Conservation (phyloP, 805 yeast genomes). For the Sugiyamaella lignohabitans region DNA sequence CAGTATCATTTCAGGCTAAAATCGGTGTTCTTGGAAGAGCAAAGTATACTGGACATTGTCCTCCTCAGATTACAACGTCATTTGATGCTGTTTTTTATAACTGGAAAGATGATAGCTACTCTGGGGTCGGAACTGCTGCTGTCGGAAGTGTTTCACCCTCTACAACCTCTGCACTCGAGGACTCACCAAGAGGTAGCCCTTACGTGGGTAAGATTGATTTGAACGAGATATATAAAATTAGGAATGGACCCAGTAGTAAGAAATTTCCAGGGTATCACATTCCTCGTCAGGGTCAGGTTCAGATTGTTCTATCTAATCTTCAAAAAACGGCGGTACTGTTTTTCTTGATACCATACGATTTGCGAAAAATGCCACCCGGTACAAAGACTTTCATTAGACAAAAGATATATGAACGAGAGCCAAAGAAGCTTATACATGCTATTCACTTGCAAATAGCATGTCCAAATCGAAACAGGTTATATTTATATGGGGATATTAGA, state of each 20-base stretch:
- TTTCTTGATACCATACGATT: conserved; percentile 31
- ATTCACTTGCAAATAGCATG: conserved; percentile 28
- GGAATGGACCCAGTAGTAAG: neutral
- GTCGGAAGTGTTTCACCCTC: neutral
- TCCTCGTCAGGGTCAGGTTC: conserved; percentile 31
- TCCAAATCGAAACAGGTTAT: conserved; percentile 20
- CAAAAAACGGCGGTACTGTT: conserved; percentile 30
- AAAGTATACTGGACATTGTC: conserved; percentile 21
- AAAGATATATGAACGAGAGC: conserved; percentile 17
- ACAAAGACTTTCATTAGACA: conserved; percentile 31
- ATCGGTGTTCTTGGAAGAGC: conserved; percentile 29
- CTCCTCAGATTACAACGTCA: conserved; percentile 23
- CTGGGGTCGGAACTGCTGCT: conserved; percentile 5
- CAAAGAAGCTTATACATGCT: conserved; percentile 25
- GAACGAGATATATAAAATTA: conserved; percentile 4
- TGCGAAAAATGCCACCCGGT: conserved; percentile 26
- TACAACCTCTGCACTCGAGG: neutral
- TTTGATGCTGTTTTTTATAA: conserved; percentile 30
- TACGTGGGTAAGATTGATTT: conserved; percentile 26
- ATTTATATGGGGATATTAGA: conserved; percentile 26
- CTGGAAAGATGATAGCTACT: conserved; percentile 13
- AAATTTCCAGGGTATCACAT: conserved; percentile 26
- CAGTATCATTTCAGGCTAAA: conserved; percentile 22
- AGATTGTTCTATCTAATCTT: conserved; percentile 29
- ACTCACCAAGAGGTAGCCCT: conserved; percentile 19